These are phyloP conservation scores for Exophiala viscosa DNA, from an alignment of 2,329 filamentous ascomycete genomes.

Conservation along the genomic window DNA sequence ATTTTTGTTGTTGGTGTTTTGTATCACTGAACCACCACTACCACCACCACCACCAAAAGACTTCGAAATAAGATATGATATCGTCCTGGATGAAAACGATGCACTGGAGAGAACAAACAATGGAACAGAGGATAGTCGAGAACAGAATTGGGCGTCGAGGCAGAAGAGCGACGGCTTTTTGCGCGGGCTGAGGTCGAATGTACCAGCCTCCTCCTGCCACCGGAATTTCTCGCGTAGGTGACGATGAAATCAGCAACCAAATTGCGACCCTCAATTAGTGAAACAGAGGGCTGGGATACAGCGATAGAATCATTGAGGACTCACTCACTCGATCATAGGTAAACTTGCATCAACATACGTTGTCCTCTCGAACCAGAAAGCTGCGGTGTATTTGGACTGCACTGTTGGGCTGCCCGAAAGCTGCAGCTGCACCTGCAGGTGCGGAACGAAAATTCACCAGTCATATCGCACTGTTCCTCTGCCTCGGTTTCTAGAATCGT, in stretches of 20 bases:
- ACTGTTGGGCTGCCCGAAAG: background rate
- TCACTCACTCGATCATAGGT: background rate
- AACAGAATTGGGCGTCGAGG: constrained; percentile 8
- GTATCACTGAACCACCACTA: background rate
- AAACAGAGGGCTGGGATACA: constrained; percentile 11
- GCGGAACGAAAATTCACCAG: background rate
- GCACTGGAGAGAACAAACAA: background rate
- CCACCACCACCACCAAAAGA: background rate
- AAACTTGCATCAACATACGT: background rate
- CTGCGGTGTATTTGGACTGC: background rate
- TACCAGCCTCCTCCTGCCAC: constrained; percentile 17
- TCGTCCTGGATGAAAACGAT: background rate
- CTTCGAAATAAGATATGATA: background rate
- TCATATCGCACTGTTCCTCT: background rate
- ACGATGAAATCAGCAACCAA: constrained; percentile 8
- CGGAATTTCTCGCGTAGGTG: constrained; percentile 3
- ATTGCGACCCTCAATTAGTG: background rate
- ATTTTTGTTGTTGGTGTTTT: background rate
- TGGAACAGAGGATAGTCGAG: constrained; percentile 2
- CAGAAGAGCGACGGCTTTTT: constrained; percentile 8
- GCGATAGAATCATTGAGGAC: background rate
- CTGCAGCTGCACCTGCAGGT: background rate
- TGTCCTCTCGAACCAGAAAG: background rate
- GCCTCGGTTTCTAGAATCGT: background rate
- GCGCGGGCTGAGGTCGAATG: constrained; percentile 3